Base-by-base conservation (phyloP, 2,329 filamentous ascomycete genomes). In the Fusarium neocosmosporiellum region DNA sequence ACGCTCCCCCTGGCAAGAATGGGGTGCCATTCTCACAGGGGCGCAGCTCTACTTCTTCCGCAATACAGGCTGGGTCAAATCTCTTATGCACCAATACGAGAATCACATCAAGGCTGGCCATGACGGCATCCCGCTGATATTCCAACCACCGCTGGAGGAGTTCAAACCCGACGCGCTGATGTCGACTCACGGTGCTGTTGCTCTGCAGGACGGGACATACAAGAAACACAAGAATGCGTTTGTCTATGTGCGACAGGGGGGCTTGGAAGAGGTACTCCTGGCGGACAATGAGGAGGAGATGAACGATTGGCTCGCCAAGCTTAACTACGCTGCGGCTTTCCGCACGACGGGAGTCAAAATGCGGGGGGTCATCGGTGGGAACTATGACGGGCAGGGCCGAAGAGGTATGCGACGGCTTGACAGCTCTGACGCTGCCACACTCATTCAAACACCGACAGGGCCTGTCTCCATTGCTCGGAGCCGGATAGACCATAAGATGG, bases 151-250 rank as follows among this genome's bases (percentile, higher is more conserved):
- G 0, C 83, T 99, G 20, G 90, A 94, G 36, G 91, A 96, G 57
- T 98, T 98, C 85, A 98, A 98, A 79, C 94, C 96, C 2, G 96
- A 99, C 81, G 93, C 91, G 8, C 88, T 98, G 60, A 95, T 99
- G 87, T 97, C 96, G 2, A 98, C 95, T 5, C 93, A 98, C 74
- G 93, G 96, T 71, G 94, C 95, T 0, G 95, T 99, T 34, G 95
- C 96, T 11, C 86, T 99, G 41, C 86, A 94, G 46, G 96, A 99
- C 81, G 88, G 89, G 3, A 93, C 89, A 10, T 99, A 99, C 81
- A 97, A 92, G 82, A 96, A 94, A 81, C 96, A 99, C 83, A 99
- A 98, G 83, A 91, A 98, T 81, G 94, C 96, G 0, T 98, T 99
- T 78, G 88, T 95, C 16, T 96, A 98, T 77, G 93, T 98, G 67